These are phyloP conservation scores for Westerdykella sp. DNA, from an alignment of 2,329 filamentous ascomycete genomes.

Conservation along the genomic window DNA sequence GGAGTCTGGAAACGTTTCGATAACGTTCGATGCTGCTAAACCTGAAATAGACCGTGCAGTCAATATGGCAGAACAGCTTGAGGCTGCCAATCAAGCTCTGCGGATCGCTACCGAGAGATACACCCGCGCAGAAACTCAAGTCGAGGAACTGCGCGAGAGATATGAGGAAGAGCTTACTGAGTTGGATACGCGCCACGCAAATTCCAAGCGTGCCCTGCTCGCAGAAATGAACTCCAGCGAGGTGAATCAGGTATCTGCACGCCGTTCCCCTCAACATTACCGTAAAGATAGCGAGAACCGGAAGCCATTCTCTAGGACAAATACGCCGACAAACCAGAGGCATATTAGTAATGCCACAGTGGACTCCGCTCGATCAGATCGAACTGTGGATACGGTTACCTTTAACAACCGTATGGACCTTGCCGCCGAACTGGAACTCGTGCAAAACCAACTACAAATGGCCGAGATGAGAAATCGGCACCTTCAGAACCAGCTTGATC, in stretches of 20 bases:
- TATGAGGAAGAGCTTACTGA: constrained; percentile 66
- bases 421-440: constrained; percentile 81
- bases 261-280: constrained; percentile 65
- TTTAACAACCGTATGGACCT: constrained; percentile 88
- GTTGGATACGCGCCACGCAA: constrained; percentile 53
- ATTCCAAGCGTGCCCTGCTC: constrained; percentile 66
- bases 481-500: constrained; percentile 78
- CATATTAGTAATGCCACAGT: constrained; percentile 60
- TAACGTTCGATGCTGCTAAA: constrained; percentile 62
- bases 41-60: constrained; percentile 61
- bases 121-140: constrained; percentile 72
- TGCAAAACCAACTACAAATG: constrained; percentile 91
- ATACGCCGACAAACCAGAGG: constrained; percentile 67
- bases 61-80: constrained; percentile 77
- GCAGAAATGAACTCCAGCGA: constrained; percentile 87
- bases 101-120: constrained; percentile 77
- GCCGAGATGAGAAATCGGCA: constrained; percentile 94
- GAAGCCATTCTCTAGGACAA: constrained; percentile 64
- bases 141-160: constrained; percentile 69
- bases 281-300: constrained; percentile 54
- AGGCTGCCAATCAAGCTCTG: constrained; percentile 81
- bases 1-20: constrained; percentile 58
- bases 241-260: constrained; percentile 47
- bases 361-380: constrained; percentile 78
- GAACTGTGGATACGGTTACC: constrained; percentile 73